Conservation (phyloP, 73 alveolate genomes). For the Paramecium tetraurelia region DNA sequence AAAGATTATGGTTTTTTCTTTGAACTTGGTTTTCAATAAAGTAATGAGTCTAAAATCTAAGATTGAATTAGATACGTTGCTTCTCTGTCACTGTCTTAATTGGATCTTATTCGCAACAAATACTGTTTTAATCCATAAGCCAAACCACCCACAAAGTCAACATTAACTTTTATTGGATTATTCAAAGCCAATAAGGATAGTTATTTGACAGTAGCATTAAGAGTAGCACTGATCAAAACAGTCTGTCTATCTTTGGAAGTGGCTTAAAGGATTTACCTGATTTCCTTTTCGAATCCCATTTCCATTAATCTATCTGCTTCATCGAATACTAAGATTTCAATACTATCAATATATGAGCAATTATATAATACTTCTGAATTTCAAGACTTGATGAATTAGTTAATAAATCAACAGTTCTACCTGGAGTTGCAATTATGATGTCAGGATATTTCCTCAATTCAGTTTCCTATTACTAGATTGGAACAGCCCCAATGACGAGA, state of each 20-base stretch:
- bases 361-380: constrained; percentile 68
- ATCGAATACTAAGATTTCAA: constrained; percentile 92
- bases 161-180: constrained; percentile 83
- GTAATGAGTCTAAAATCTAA: constrained; percentile 53
- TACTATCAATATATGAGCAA: constrained; percentile 65
- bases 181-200: constrained; percentile 86
- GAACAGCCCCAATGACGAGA: constrained; percentile 89
- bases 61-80: constrained; percentile 11
- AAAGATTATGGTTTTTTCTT: constrained; percentile 89
- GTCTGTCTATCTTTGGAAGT: constrained; percentile 94
- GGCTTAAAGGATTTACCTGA: constrained; percentile 75
- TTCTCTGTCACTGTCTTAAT: constrained; percentile 50
- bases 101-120: constrained; percentile 28
- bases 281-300: constrained; percentile 93
- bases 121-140: constrained; percentile 48
- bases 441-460: constrained; percentile 90
- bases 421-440: constrained; percentile 95
- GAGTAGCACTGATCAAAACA: constrained; percentile 96
- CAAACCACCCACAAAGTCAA: constrained; percentile 59
- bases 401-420: constrained; percentile 88
- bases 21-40: constrained; percentile 61
- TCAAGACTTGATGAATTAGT: constrained; percentile 46
- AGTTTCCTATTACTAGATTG: constrained; percentile 77
- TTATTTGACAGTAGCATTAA: constrained; percentile 87
- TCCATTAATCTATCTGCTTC: constrained; percentile 98